Evolutionary conservation across 139 green algal genomes (phyloP).

Genomic region (Tetraselmis chui): DNA sequence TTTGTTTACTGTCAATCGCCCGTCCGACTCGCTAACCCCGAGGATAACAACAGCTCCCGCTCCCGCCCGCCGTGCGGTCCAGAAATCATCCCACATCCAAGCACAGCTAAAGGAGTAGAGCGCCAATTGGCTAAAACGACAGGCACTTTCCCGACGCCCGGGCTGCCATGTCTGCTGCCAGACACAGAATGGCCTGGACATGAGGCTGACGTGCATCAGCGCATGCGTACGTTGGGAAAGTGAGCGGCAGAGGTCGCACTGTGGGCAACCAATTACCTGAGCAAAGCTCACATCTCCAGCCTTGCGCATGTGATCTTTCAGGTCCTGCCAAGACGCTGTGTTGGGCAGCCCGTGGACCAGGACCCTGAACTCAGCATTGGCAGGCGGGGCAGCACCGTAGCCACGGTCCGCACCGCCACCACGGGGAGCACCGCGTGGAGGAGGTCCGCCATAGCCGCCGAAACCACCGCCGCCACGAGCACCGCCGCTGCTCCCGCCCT

Average conservation of each 20-base stretch:
- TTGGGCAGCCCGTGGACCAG: slow-evolving; percentile 70
- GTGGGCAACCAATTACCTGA: neutral
- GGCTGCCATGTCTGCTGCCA: neutral
- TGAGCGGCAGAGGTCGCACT: too few species aligned
- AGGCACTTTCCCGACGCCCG: too few species aligned
- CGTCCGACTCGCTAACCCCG: too few species aligned
- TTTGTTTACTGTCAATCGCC: too few species aligned
- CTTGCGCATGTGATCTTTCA: slow-evolving; percentile 85
- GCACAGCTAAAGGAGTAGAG: too few species aligned
- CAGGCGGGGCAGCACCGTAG: neutral
- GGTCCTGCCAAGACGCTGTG: slow-evolving; percentile 87
- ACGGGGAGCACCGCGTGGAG: neutral
- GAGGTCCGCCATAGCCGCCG: neutral
- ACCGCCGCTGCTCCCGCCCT: neutral
- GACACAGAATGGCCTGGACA: neutral
- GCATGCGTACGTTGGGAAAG: neutral
- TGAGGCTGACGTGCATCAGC: slow-evolving; percentile 8
- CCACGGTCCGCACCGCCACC: neutral
- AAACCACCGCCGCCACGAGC: slow-evolving; percentile 2
- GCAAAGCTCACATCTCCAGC: slow-evolving; percentile 30
- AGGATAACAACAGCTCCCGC: too few species aligned
- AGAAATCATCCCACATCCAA: too few species aligned
- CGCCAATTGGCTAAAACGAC: too few species aligned
- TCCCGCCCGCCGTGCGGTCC: too few species aligned
- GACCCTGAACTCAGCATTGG: slow-evolving; percentile 44